Evolutionary conservation across 2,329 filamentous ascomycete genomes (phyloP).

Genomic region (Sporothrix protearum): DNA sequence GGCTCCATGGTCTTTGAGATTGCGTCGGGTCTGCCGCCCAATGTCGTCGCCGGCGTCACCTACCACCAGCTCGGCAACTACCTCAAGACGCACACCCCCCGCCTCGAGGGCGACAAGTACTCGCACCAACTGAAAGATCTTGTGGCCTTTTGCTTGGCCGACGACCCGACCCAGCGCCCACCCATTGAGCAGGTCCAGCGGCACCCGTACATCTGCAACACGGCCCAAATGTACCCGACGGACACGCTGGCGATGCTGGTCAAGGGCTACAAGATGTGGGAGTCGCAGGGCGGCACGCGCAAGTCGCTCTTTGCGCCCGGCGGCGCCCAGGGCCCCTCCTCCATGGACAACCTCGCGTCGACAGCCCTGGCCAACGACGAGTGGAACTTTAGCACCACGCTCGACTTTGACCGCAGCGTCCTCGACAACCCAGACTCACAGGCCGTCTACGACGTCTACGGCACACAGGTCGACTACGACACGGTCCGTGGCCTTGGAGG

Average conservation of each 20-base stretch:
- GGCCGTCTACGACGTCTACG: constrained; percentile 57
- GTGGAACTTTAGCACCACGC: constrained; percentile 65
- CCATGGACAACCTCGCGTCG: constrained; percentile 40
- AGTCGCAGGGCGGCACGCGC: constrained; percentile 67
- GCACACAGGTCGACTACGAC: constrained; percentile 50
- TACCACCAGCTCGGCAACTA: constrained; percentile 53
- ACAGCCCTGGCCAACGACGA: constrained; percentile 53
- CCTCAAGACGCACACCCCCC: constrained; percentile 60
- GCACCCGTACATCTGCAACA: constrained; percentile 66
- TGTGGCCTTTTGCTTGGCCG: constrained; percentile 68
- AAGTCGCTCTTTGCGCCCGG: constrained; percentile 60
- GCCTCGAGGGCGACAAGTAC: constrained; percentile 68
- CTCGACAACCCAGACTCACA: constrained; percentile 52
- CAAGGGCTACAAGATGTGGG: constrained; percentile 70
- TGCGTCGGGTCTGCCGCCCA: constrained; percentile 72
- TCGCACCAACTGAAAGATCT: constrained; percentile 66
- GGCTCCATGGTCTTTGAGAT: constrained; percentile 79
- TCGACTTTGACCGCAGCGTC: constrained; percentile 59
- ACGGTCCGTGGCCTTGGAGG: not conserved
- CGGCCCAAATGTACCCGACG: constrained; percentile 60
- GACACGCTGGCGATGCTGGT: constrained; percentile 63
- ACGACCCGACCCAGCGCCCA: constrained; percentile 65
- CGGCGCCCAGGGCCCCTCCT: constrained; percentile 50
- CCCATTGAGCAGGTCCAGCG: constrained; percentile 65
- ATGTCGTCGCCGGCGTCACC: constrained; percentile 54